Conservation (phyloP, 148 eudicot genomes). For the Persicaria tinctoria region DNA sequence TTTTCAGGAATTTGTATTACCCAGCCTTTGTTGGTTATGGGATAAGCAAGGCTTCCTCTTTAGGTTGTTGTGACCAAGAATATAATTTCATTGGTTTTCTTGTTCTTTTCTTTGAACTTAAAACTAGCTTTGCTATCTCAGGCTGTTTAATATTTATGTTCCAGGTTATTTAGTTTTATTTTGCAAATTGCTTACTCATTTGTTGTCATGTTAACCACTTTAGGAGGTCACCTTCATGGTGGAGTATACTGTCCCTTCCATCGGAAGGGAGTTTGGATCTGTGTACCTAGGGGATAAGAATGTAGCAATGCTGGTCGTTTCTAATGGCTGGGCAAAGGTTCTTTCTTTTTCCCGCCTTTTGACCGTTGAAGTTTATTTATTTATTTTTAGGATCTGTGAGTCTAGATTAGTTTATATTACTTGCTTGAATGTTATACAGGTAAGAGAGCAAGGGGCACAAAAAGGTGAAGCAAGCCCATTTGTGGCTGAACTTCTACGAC, state of each 20-base stretch:
- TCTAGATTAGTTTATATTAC: neutral
- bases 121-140: neutral
- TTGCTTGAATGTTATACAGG: conserved; percentile 34
- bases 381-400: neutral
- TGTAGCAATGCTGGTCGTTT: conserved; percentile 66
- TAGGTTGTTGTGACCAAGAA: too few species aligned
- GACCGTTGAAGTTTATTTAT: neutral
- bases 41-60: too few species aligned
- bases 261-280: conserved; percentile 75
- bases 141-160: neutral
- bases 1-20: too few species aligned
- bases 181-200: neutral
- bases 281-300: conserved; percentile 57
- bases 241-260: conserved; percentile 55
- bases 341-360: neutral
- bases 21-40: too few species aligned
- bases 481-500: conserved; percentile 41
- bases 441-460: conserved; percentile 56
- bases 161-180: neutral
- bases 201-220: conserved; percentile 11
- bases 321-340: conserved; percentile 98
- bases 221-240: conserved; percentile 83
- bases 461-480: conserved; percentile 62
- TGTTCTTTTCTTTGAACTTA: neutral
- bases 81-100: neutral